Evolutionary conservation across 73 alveolate species (phyloP), one percentile per base, ranked within the genome.

Genomic region (Breviolum minutum): DNA sequence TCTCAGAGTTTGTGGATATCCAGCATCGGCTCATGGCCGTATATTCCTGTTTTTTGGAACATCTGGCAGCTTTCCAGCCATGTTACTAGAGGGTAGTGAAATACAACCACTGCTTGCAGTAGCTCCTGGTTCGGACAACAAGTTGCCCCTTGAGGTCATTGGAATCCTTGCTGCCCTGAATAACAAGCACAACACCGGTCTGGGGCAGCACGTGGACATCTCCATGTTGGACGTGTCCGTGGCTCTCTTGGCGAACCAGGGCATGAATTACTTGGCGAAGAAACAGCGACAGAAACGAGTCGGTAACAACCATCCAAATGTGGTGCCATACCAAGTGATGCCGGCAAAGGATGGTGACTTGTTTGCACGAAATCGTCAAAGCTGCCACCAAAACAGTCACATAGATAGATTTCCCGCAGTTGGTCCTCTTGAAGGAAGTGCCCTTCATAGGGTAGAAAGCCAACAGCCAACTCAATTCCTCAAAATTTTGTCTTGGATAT

Each of bases 291-390:
- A 94, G 94, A 94, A 94, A 94, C 93, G 99, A 6, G 99, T 94
- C 74, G 99, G 99, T 71, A 94, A 94, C 94, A 94, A 94, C 99
- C 99, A 94, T 88, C 99, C 99, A 14, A 94, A 94, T 30, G 99
- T 94, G 94, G 99, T 94, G 73, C 99, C 99, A n/a, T 94, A 94
- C 73, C 99, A 94, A 76, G 99, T 94, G 83, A 94, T 94, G 99
- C 99, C 99, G 20, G 99, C 99, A 62, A 94, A 80, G 70, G 99
- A 94, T 66, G 99, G 98, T 16, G 26, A 11, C 98, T 92, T 29
- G 90, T 13, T n/a, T 14, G 77, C 17, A 68, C 17, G 77, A 40
- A 40, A 40, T 40, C 54, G 54, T 3, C 54, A 40, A 40, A 40
- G 54, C 54, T 40, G 54, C n/a, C n/a, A n/a, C n/a, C n/a, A n/a